These are phyloP conservation scores for Claviceps sp. DNA, from an alignment of 2,329 filamentous ascomycete species.

Conservation along the genomic window DNA sequence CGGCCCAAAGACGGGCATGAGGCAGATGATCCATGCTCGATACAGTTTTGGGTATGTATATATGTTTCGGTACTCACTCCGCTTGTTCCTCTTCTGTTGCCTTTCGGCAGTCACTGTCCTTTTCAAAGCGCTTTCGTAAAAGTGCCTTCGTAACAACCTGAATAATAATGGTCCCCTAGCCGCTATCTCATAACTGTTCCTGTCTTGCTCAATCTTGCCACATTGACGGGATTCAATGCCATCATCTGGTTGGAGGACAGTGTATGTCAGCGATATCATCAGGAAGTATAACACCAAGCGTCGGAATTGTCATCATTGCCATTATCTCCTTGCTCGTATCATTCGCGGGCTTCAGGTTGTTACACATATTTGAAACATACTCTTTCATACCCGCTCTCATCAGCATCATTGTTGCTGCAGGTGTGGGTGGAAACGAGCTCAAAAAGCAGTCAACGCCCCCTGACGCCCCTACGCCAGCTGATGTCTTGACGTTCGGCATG, in stretches of 20 bases:
- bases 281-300: constrained; percentile 34
- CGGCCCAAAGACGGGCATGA: constrained; percentile 48
- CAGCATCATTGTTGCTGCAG: constrained; percentile 39
- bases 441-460: constrained; percentile 30
- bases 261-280: constrained; percentile 40
- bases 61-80: constrained; percentile 3
- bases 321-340: constrained; percentile 44
- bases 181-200: constrained; percentile 45
- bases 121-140: too few species aligned
- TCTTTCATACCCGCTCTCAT: constrained; percentile 43
- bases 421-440: constrained; percentile 37
- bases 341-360: constrained; percentile 44
- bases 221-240: constrained; percentile 48
- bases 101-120: background rate
- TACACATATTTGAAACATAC: constrained; percentile 45
- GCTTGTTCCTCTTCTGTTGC: background rate
- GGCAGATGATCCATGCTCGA: constrained; percentile 52
- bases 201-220: constrained; percentile 48
- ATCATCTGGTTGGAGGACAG: constrained; percentile 47
- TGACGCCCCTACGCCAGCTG: constrained; percentile 27
- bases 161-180: constrained; percentile 12
- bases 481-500: constrained; percentile 43
- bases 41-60: constrained; percentile 44
- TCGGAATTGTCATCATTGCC: constrained; percentile 48
- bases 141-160: too few species aligned